Conservation (phyloP, 306 rosid species). For the Acacia melanoxylon region DNA sequence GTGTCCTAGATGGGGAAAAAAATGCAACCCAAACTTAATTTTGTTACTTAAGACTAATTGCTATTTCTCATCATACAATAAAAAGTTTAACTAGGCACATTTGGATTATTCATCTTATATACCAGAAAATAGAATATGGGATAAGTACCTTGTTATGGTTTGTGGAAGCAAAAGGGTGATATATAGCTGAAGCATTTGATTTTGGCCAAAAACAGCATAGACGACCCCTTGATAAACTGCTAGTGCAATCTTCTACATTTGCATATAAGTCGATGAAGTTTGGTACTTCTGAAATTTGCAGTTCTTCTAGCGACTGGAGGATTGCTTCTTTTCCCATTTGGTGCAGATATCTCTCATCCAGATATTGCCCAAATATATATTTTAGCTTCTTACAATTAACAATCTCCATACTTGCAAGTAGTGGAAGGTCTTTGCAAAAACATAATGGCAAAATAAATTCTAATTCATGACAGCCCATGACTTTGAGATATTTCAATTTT, state of each 20-base stretch:
- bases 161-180: background rate
- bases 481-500: background rate
- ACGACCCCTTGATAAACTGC: background rate
- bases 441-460: background rate
- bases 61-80: no score
- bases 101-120: background rate
- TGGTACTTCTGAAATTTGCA: background rate
- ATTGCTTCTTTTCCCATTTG: background rate
- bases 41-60: no score
- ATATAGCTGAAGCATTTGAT: background rate
- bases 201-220: background rate
- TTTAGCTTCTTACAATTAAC: background rate
- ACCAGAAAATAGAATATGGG: background rate
- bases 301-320: background rate
- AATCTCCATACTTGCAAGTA: background rate
- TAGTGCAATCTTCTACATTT: background rate
- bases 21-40: no score
- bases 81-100: background rate
- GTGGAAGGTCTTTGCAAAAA: background rate
- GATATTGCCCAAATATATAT: background rate
- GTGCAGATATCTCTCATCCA: background rate
- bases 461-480: accelerated
- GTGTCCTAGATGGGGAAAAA: no score
- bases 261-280: background rate
- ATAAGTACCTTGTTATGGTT: background rate